Base-by-base conservation (phyloP, 192 early-diverging fungal species). In the Diversispora epigaea region DNA sequence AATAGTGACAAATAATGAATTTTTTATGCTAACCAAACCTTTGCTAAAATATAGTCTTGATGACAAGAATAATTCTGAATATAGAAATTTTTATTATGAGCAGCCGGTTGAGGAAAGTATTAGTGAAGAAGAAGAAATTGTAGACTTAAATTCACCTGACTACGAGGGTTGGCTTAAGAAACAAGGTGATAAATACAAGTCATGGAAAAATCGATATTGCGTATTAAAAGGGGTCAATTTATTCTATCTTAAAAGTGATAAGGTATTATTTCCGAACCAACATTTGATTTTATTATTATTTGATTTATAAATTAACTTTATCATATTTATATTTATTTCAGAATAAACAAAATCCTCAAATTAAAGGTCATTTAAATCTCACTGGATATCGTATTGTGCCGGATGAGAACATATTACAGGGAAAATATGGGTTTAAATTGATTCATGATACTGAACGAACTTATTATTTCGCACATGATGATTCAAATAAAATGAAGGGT, bases 341-440 rank as follows among this genome's bases (percentile, higher is more conserved):
- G 19, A 39, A 7, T 25, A 22, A 3, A 43, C 25, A 25, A 21
- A 22, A 21, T 21, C 21, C 25, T 32, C 55, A 76, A 46, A 77
- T 84, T 75, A 88, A 86, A 44, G 89, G 87, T 21, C 83, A 83
- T 21, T 86, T 90, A 40, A 86, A 90, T 63, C 62, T 90, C 19
- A 77, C 80, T 58, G 89, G 89, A 5, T 90, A 90, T 60, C 82
- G 81, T 22, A 83, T 90, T 41, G 82, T 88, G 44, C 78, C 83
- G n/a, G 89, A 90, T 75, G 87, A 87, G 55, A 84, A 88, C 45
- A 86, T 87, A 44, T 78, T 83, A 64, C 68, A 81, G 10, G 86
- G 86, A 15, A 90, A 90, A 52, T 90, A 87, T 69, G 84, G 87
- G 55, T 90, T 90, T 76, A 88, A 87, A 76, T 84, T 84, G 4